Conservation (phyloP, 1,139 yeast genomes). For the Diutina mesorugosa region DNA sequence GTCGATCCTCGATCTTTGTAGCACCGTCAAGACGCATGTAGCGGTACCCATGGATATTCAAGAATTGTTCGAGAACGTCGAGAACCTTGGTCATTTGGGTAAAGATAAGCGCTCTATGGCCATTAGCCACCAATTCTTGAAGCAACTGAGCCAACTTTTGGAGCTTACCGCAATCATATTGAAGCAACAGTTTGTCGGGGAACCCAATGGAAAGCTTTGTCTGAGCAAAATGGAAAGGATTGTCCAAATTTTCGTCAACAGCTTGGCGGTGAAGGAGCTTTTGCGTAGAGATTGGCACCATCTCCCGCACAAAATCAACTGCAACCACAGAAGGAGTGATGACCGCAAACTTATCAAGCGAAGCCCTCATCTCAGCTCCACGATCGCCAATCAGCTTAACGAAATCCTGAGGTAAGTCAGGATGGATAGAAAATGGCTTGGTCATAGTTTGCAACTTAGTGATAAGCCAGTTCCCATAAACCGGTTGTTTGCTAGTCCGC, state of each 20-base stretch:
- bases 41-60: slow-evolving; percentile 88
- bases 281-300: slow-evolving; percentile 28
- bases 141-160: slow-evolving; percentile 70
- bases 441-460: slow-evolving; percentile 3
- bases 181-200: slow-evolving; percentile 85
- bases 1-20: slow-evolving; percentile 94
- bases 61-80: slow-evolving; percentile 84
- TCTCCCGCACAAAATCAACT: slow-evolving; percentile 53
- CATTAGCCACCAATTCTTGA: slow-evolving; percentile 67
- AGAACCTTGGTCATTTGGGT: slow-evolving; percentile 97
- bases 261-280: slow-evolving; percentile 21
- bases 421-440: neutral
- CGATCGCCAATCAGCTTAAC: neutral
- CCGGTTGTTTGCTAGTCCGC: slow-evolving; percentile 44
- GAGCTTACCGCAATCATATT: slow-evolving; percentile 93
- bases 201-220: slow-evolving; percentile 85
- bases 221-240: slow-evolving; percentile 75
- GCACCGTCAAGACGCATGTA: slow-evolving; percentile 96
- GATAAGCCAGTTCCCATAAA: slow-evolving; percentile 35
- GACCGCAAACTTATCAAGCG: slow-evolving; percentile 68
- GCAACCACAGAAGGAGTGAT: slow-evolving; percentile 82
- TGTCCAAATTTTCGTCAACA: slow-evolving; percentile 25
- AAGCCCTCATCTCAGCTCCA: slow-evolving; percentile 13
- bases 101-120: slow-evolving; percentile 89
- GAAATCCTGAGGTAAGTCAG: neutral